Evolutionary conservation across 2,329 filamentous ascomycete genomes (phyloP).

Genomic region (Fusarium dlaminii): DNA sequence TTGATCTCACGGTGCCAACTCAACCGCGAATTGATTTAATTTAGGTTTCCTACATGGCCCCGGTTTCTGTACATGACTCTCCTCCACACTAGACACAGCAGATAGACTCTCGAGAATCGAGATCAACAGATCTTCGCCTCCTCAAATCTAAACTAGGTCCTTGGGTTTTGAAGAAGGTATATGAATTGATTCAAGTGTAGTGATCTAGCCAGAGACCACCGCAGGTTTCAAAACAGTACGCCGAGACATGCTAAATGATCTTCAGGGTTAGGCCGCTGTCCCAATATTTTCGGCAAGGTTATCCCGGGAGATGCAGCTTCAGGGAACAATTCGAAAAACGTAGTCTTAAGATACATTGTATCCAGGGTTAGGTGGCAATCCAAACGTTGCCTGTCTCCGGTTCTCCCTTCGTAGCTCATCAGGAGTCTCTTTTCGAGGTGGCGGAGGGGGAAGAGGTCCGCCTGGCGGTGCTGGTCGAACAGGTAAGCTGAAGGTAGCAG

Average conservation of each 20-base stretch:
- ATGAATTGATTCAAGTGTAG: slow-evolving; percentile 36
- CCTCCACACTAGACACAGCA: slow-evolving; percentile 34
- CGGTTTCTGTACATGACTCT: slow-evolving; percentile 30
- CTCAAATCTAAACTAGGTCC: slow-evolving; percentile 21
- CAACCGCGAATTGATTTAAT: slow-evolving; percentile 37
- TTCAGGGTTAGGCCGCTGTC: slow-evolving; percentile 32
- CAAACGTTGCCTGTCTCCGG: slow-evolving; percentile 64
- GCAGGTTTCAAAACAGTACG: slow-evolving; percentile 44
- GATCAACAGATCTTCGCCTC: slow-evolving; percentile 30
- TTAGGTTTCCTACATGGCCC: slow-evolving; percentile 36
- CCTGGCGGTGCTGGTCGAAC: slow-evolving; percentile 70
- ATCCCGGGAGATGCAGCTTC: slow-evolving; percentile 23
- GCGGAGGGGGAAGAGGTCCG: slow-evolving; percentile 69
- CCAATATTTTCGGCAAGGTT: slow-evolving; percentile 30
- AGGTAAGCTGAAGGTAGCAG: slow-evolving; percentile 68
- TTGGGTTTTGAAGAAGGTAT: slow-evolving; percentile 30
- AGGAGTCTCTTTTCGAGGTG: slow-evolving; percentile 64
- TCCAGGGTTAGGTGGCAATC: slow-evolving; percentile 55
- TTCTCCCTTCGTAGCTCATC: slow-evolving; percentile 63
- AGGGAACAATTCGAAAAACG: slow-evolving; percentile 1
- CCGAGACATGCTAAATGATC: slow-evolving; percentile 48
- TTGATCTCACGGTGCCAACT: slow-evolving; percentile 7
- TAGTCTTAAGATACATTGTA: slow-evolving; percentile 45
- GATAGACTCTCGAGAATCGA: slow-evolving; percentile 20
- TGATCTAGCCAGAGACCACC: slow-evolving; percentile 39